These are phyloP conservation scores for Arthrinium puccinioides DNA, from an alignment of 2,329 filamentous ascomycete genomes.

Conservation along the genomic window DNA sequence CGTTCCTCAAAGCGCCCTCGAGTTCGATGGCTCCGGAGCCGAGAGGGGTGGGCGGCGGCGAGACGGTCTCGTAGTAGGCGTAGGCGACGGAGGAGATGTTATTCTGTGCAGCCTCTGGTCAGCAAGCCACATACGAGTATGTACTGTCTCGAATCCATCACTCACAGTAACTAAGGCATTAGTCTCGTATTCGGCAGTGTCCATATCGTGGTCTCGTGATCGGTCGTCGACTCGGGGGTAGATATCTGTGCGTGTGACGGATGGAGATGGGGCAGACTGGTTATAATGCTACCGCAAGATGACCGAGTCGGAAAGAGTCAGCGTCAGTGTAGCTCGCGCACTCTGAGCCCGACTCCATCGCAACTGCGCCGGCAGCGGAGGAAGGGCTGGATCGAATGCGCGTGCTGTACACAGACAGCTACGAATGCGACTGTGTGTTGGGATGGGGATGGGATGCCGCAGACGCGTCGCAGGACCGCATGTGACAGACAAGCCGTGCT, in stretches of 20 bases:
- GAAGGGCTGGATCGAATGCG: too few relatives aligned
- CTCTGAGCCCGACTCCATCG: conserved; percentile 3
- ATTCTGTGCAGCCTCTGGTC: conserved; percentile 30
- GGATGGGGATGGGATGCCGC: too few relatives aligned
- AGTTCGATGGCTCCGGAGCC: conserved; percentile 41
- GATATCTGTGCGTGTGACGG: too few relatives aligned
- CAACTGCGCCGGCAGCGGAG: not conserved
- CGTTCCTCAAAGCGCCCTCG: conserved; percentile 41
- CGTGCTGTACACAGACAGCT: too few relatives aligned
- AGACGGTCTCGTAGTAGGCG: conserved; percentile 45
- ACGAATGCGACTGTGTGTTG: too few relatives aligned
- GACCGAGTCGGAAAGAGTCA: too few relatives aligned
- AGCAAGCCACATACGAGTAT: not conserved
- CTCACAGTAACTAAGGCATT: conserved; percentile 53
- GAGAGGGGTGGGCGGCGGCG: conserved; percentile 35
- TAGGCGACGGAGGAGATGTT: conserved; percentile 49
- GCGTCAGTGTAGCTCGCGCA: too few relatives aligned
- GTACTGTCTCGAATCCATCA: conserved; percentile 6
- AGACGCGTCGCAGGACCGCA: too few relatives aligned
- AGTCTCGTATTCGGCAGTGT: conserved; percentile 56
- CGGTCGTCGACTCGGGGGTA: too few relatives aligned
- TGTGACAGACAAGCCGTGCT: too few relatives aligned
- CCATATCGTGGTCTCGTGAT: conserved; percentile 48
- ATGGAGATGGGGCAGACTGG: too few relatives aligned
- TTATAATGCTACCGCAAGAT: too few relatives aligned